Percentiles rank a stretch among this genome's conserved stretches.
Conservation (phyloP, 2,329 filamentous ascomycete genomes). For the Penicillium sclerotigenum region DNA sequence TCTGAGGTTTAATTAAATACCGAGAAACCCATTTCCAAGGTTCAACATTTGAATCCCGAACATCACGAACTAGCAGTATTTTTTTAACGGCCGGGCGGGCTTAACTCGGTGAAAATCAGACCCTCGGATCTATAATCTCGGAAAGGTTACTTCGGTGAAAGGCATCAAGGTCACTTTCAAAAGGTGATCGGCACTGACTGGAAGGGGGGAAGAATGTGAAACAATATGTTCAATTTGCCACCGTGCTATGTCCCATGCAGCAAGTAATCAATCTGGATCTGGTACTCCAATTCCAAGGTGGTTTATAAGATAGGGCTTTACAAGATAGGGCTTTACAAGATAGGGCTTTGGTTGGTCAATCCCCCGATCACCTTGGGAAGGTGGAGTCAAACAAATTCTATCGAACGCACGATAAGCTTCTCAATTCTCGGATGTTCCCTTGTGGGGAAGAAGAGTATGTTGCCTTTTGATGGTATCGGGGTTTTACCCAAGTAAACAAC, state of each 20-base stretch:
- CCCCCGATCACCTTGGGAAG: not conserved
- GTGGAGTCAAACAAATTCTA: not conserved
- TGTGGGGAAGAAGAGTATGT: not conserved
- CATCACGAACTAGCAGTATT: too few species aligned
- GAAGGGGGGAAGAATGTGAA: not conserved
- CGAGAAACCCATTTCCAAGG: too few species aligned
- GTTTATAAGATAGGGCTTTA: too few species aligned
- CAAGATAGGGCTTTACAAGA: too few species aligned
- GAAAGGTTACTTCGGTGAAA: too few species aligned
- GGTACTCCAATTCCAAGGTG: not conserved
- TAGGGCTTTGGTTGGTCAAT: not conserved
- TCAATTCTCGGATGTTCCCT: not conserved
- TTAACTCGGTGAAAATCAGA: not conserved
- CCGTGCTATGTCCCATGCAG: not conserved
- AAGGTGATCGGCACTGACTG: not conserved
- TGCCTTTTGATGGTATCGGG: not conserved
- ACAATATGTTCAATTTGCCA: not conserved
- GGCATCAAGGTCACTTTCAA: not conserved
- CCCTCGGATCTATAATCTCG: too few species aligned
- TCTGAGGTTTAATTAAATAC: not conserved
- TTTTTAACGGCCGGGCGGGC: not conserved
- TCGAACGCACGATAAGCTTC: not conserved
- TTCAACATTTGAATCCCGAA: not conserved
- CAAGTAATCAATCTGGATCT: not conserved
- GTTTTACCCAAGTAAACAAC: too few species aligned